Evolutionary conservation across 257 asterid genomes (phyloP).

Genomic region (Solanum piurae): DNA sequence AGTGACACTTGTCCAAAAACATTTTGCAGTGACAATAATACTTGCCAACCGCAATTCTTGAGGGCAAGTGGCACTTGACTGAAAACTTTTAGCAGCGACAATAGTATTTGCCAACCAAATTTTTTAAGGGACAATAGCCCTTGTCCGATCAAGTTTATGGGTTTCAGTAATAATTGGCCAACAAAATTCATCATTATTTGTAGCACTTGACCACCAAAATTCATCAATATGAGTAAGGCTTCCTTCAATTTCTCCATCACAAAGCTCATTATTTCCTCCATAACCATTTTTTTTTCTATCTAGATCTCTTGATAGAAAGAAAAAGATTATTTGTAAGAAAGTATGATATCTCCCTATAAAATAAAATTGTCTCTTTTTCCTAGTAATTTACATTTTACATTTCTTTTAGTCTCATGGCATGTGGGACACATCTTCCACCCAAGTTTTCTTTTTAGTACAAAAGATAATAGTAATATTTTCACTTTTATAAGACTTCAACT

Average conservation of each 20-base stretch:
- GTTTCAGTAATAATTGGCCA: background rate
- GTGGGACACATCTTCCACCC: background rate
- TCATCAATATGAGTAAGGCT: background rate
- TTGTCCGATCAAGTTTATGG: background rate
- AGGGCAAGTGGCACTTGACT: background rate
- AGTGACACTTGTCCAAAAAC: background rate
- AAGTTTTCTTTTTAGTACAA: background rate
- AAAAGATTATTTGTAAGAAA: background rate
- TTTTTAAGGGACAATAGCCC: fast-evolving
- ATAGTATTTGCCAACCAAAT: background rate
- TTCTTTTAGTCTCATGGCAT: background rate
- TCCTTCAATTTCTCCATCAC: constrained; percentile 17
- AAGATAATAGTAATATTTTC: background rate
- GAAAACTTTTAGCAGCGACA: background rate
- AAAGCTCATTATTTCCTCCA: constrained; percentile 3
- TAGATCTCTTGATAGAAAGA: background rate
- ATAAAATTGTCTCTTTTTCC: background rate
- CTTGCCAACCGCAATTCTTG: background rate
- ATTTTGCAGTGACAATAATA: background rate
- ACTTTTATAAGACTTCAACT: background rate
- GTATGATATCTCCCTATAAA: background rate
- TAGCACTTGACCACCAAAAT: background rate
- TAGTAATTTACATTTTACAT: background rate
- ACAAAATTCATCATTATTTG: background rate
- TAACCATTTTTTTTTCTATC: background rate